Percentiles rank a stretch among this genome's conserved stretches.
These are phyloP conservation scores for Grifola frondosa DNA, from an alignment of 1,284 basidiomycete genomes.

Conservation along the genomic window DNA sequence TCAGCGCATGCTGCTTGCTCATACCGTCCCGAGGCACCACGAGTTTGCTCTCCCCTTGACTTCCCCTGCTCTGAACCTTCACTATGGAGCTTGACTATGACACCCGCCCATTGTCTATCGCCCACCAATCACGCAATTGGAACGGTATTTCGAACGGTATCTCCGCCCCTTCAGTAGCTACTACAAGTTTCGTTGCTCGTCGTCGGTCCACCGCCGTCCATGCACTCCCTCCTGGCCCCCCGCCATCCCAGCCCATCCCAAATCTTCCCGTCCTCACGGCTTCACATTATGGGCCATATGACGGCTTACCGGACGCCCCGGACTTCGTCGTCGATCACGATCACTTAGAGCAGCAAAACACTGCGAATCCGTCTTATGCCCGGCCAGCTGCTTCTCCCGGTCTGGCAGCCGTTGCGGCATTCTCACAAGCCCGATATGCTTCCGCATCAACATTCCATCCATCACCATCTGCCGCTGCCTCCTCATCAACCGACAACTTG, in stretches of 20 bases:
- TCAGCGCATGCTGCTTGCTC: slow-evolving; percentile 12
- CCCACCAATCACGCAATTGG: slow-evolving; percentile 49
- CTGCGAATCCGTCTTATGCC: slow-evolving; percentile 35
- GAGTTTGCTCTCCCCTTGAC: slow-evolving; percentile 1
- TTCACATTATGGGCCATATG: slow-evolving; percentile 28
- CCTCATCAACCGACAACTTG: slow-evolving; percentile 48
- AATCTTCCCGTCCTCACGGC: slow-evolving; percentile 45
- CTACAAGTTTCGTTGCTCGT: slow-evolving; percentile 37
- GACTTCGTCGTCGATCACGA: too few species aligned
- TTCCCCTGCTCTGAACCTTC: slow-evolving; percentile 3
- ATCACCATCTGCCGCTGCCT: slow-evolving; percentile 28
- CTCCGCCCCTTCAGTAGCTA: slow-evolving; percentile 32
- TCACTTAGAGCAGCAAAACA: slow-evolving; percentile 18
- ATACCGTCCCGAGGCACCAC: slow-evolving; percentile 8
- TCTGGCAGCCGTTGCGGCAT: slow-evolving; percentile 57
- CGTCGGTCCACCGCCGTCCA: slow-evolving; percentile 68
- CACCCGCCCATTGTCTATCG: slow-evolving; percentile 39
- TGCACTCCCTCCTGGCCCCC: slow-evolving; percentile 63
- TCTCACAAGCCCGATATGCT: slow-evolving; percentile 53
- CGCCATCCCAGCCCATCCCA: slow-evolving; percentile 72
- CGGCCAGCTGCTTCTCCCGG: slow-evolving; percentile 55
- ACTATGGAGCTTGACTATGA: slow-evolving; percentile 58
- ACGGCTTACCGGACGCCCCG: slow-evolving; percentile 22
- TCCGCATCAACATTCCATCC: slow-evolving; percentile 36
- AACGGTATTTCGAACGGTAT: slow-evolving; percentile 34